phyloP scores from a whole-genome alignment of 257 asterid species.

The Forsythia suspensa region DNA sequence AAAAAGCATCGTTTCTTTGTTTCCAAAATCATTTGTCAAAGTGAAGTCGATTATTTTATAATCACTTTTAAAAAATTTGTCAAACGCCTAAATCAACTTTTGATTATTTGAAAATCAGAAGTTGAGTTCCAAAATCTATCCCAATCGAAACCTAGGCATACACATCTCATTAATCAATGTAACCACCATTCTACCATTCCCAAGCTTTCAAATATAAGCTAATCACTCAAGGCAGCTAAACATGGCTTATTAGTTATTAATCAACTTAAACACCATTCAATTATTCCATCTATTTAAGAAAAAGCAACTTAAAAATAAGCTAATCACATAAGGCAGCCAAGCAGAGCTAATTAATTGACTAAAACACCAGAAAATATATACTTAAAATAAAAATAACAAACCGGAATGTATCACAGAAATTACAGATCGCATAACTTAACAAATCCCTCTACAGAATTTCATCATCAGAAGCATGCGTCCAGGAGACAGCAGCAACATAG shows the following conservation, averaged over 20 bases:
- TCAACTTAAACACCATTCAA: background rate
- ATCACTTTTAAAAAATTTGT: too few species aligned
- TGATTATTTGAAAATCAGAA: too few species aligned
- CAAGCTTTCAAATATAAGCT: too few species aligned
- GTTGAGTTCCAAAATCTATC: too few species aligned
- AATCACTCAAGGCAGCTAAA: background rate
- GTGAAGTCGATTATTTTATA: too few species aligned
- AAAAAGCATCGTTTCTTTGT: too few species aligned
- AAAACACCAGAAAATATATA: background rate
- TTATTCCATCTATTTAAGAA: background rate
- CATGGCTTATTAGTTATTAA: background rate
- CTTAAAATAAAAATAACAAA: background rate
- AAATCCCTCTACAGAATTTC: background rate
- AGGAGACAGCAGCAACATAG: conserved; percentile 42
- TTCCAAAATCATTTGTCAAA: too few species aligned
- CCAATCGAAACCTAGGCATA: too few species aligned
- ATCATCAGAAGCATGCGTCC: conserved; percentile 36
- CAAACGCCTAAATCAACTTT: too few species aligned
- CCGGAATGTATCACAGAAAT: background rate
- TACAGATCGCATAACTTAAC: background rate
- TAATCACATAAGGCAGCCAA: too few species aligned
- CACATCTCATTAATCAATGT: background rate
- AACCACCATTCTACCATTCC: background rate
- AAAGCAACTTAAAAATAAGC: background rate
- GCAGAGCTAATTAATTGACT: background rate